phyloP scores from a whole-genome alignment of 2,329 filamentous ascomycete species.

The Stagonosporopsis rhizophila region DNA sequence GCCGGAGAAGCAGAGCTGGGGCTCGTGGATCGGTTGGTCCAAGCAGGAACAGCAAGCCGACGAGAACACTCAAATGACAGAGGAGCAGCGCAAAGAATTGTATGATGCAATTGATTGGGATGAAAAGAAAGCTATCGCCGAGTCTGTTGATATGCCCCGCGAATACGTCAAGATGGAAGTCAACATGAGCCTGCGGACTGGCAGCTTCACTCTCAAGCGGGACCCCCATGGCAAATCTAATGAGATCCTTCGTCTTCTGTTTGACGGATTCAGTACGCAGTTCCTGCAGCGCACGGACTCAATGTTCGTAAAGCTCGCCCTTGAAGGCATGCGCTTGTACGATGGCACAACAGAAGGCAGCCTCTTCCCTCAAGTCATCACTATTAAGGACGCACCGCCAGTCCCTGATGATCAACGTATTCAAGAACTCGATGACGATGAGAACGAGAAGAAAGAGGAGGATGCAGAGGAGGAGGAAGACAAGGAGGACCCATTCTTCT shows the following conservation, averaged over 20 bases:
- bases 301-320: conserved; percentile 83
- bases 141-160: conserved; percentile 85
- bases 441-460: conserved; percentile 52
- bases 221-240: conserved; percentile 78
- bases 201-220: conserved; percentile 92
- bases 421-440: conserved; percentile 58
- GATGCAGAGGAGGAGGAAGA: conserved; percentile 55
- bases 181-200: conserved; percentile 90
- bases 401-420: conserved; percentile 59
- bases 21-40: conserved; percentile 80
- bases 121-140: conserved; percentile 87
- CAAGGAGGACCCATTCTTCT: conserved; percentile 83
- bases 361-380: conserved; percentile 92
- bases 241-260: conserved; percentile 89
- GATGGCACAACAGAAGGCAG: conserved; percentile 94
- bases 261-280: conserved; percentile 92
- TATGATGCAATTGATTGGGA: conserved; percentile 99
- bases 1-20: conserved; percentile 82
- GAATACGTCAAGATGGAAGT: conserved; percentile 94
- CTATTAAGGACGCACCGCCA: conserved; percentile 84
- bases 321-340: conserved; percentile 92
- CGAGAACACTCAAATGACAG: conserved; percentile 87
- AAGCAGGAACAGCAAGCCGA: conserved; percentile 69
- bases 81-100: conserved; percentile 93
- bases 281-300: conserved; percentile 91